Evolutionary conservation across 2,329 filamentous ascomycete genomes (phyloP).

Genomic region (Botrytis galanthina): DNA sequence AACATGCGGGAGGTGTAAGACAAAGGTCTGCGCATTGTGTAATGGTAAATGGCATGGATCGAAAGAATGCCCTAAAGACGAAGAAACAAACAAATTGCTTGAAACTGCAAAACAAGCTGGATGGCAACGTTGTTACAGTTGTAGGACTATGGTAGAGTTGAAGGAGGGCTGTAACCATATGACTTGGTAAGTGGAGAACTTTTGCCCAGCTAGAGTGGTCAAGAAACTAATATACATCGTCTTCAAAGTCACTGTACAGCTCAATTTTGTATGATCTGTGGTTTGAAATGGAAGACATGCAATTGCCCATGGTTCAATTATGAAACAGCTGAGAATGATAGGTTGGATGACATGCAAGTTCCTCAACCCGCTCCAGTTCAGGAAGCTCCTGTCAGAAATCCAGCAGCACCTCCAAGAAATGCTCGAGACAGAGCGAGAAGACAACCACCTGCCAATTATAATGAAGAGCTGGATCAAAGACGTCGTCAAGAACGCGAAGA

Average conservation of each 20-base stretch:
- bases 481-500: conserved; percentile 47
- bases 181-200: conserved; percentile 65
- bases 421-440: conserved; percentile 41
- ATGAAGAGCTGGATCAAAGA: conserved; percentile 41
- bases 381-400: conserved; percentile 25
- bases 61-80: conserved; percentile 68
- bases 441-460: conserved; percentile 34
- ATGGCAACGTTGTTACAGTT: conserved; percentile 75
- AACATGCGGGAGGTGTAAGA: conserved; percentile 68
- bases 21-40: conserved; percentile 72
- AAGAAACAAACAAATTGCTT: conserved; percentile 62
- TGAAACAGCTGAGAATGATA: conserved; percentile 53
- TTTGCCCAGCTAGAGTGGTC: background rate
- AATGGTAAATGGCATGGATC: conserved; percentile 71
- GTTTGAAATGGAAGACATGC: conserved; percentile 77
- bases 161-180: conserved; percentile 87
- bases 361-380: conserved; percentile 34
- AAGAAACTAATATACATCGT: conserved; percentile 26
- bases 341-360: conserved; percentile 52
- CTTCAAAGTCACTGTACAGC: conserved; percentile 66
- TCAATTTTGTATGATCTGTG: conserved; percentile 86
- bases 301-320: conserved; percentile 79
- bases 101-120: conserved; percentile 64
- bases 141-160: conserved; percentile 71
- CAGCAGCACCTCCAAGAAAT: conserved; percentile 26